Evolutionary conservation across 2,329 filamentous ascomycete species (phyloP), one percentile per base, ranked within the genome.

Genomic region (Neoarthrinium moseri): DNA sequence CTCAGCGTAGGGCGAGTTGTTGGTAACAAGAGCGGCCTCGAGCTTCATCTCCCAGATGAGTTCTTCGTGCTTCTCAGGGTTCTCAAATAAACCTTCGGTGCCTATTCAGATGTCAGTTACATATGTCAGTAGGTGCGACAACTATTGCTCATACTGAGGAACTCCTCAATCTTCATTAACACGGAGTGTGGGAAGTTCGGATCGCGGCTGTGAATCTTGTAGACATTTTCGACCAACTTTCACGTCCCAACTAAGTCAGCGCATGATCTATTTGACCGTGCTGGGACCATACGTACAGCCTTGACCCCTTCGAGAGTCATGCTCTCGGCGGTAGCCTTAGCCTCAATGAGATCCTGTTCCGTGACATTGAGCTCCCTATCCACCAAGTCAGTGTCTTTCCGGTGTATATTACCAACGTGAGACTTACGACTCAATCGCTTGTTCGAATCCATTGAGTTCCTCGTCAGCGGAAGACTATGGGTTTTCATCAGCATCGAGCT

Each of bases 1-100:
- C 53, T 71, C 66, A 36, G 68, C 55, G 49, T 69, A 68, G 5
- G 68, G 57, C 22, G 63, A 68, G 48, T 65, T 63, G 45, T 66
- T 63, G 5, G 59, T 56, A 27, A 63, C 56, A 5, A 68, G 49
- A 2, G 61, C 62, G 15, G 62, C 61, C 48, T 65, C 60, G 22
- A 64, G 53, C 50, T 65, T 64, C 56, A 64, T 60, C 49, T 65
- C 62, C 48, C 60, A 56, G 43, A 65, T 60, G 26, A 64, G 46
- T 10, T 51, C 50, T 23, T 58, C 50, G 17, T 72, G 56, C 27
- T 65, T 65, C 26, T 69, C 65, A 8, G 68, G 67, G 24, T 64
- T 55, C n/a, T 60, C 55, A 29, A 67, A 55, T 27, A 59, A 50
- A 4, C 43, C 48, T 17, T 52, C 47, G 37, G 53, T 52, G 23